Percentiles rank a stretch among this genome's conserved stretches.
Conservation (phyloP, 129 eudicot genomes). For the Rutidosis leptorrhynchoides region DNA sequence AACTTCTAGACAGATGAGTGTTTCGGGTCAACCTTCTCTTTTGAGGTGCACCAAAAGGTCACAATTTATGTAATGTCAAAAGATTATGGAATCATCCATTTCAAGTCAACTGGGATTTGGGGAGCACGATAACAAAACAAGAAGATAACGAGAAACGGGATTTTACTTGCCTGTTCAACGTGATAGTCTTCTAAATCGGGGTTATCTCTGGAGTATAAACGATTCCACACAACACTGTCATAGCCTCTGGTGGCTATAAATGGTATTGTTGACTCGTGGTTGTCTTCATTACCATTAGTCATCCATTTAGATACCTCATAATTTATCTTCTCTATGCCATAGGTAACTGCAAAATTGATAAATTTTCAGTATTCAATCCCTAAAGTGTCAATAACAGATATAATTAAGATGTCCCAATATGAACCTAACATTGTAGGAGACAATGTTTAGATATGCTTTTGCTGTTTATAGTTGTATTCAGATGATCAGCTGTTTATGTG, state of each 20-base stretch:
- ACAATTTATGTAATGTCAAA: background rate
- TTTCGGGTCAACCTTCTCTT: background rate
- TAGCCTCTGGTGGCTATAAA: conserved; percentile 91
- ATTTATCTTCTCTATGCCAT: conserved; percentile 91
- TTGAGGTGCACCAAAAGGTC: background rate
- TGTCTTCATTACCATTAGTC: conserved; percentile 50
- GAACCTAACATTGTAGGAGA: conserved; percentile 1
- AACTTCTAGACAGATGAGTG: background rate
- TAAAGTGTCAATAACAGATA: background rate
- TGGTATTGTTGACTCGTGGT: conserved; percentile 45
- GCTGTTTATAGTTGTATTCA: background rate
- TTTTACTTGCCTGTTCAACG: conserved; percentile 50
- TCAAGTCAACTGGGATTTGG: background rate
- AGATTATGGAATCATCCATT: background rate
- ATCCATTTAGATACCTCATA: conserved; percentile 84
- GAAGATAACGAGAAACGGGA: background rate
- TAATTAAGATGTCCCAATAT: background rate
- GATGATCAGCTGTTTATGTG: background rate
- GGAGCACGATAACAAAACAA: background rate
- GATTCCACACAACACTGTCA: conserved; percentile 98
- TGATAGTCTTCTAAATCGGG: conserved; percentile 60
- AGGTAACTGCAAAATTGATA: conserved; percentile 56
- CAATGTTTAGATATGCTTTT: background rate
- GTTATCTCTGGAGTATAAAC: conserved; percentile 84
- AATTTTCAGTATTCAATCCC: conserved; percentile 10